A percentile compares a stretch with the other conserved stretches of the same genome.
These are phyloP conservation scores for Saccharomycodes ludwigii DNA, from an alignment of 805 yeast species.

Conservation along the genomic window DNA sequence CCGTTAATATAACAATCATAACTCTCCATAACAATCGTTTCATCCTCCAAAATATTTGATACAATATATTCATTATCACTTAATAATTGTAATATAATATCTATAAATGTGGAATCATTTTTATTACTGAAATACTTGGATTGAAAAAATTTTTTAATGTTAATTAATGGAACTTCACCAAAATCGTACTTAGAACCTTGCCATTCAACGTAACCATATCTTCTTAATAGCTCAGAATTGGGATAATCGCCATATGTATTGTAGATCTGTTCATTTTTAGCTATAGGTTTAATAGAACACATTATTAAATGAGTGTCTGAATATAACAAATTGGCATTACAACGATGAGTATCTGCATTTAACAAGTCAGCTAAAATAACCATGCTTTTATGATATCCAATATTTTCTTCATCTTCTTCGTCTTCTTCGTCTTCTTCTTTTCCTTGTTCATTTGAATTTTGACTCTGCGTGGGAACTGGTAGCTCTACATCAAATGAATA, in stretches of 20 bases:
- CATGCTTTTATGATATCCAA: slow-evolving; percentile 60
- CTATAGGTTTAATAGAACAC: slow-evolving; percentile 52
- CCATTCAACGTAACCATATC: slow-evolving; percentile 83
- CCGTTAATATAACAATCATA: slow-evolving; percentile 52
- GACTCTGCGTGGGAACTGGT: slow-evolving; percentile 21
- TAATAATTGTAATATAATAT: too few species aligned
- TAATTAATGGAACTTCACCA: slow-evolving; percentile 61
- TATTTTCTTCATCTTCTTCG: slow-evolving; percentile 27
- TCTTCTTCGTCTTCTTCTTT: slow-evolving; percentile 23
- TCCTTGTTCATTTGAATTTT: slow-evolving; percentile 14
- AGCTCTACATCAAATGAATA: slow-evolving; percentile 78
- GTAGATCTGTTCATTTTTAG: slow-evolving; percentile 60
- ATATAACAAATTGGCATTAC: slow-evolving; percentile 61
- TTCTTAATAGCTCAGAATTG: slow-evolving; percentile 76
- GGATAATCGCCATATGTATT: slow-evolving; percentile 89
- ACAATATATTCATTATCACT: background rate
- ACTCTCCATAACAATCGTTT: slow-evolving; percentile 35
- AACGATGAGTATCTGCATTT: slow-evolving; percentile 68
- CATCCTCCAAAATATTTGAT: slow-evolving; percentile 11
- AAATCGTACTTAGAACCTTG: slow-evolving; percentile 65
- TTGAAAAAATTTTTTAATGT: too few species aligned
- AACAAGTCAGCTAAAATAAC: slow-evolving; percentile 87
- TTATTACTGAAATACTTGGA: too few species aligned
- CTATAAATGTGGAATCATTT: too few species aligned
- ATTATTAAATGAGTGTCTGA: slow-evolving; percentile 40